These are phyloP conservation scores for Suillus discolor DNA, from an alignment of 768 basidiomycete genomes.

Conservation along the genomic window DNA sequence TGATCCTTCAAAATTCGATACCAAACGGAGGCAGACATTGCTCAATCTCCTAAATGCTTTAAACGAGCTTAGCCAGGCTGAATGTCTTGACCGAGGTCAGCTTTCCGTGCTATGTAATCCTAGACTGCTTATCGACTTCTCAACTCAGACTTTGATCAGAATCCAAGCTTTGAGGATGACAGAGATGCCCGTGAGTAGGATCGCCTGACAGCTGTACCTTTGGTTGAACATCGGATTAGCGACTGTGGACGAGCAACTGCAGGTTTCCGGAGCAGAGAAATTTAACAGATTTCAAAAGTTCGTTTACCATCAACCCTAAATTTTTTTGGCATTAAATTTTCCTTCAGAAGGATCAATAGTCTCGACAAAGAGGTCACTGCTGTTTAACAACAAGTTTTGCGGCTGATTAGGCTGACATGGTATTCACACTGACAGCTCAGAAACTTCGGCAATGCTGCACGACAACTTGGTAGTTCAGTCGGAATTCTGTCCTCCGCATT, in stretches of 20 bases:
- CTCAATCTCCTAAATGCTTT: constrained; percentile 41
- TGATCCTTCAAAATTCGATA: constrained; percentile 13
- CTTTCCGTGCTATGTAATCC: not conserved
- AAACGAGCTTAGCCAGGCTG: constrained; percentile 41
- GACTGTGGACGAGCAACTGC: constrained; percentile 70
- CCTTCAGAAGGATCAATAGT: constrained; percentile 53
- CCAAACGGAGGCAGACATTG: constrained; percentile 38
- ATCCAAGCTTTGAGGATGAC: constrained; percentile 62
- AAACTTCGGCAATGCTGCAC: constrained; percentile 75
- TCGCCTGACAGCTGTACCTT: not conserved
- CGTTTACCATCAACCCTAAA: constrained; percentile 15
- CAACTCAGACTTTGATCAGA: constrained; percentile 38
- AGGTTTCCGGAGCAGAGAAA: constrained; percentile 63
- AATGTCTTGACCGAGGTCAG: constrained; percentile 25
- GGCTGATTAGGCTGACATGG: not conserved
- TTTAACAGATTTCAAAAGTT: constrained; percentile 68
- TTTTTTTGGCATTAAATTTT: constrained; percentile 8
- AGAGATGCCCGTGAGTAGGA: constrained; percentile 62
- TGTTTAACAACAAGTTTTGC: not conserved
- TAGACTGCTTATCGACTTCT: not conserved
- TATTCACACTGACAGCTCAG: constrained; percentile 51
- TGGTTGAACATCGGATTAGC: constrained; percentile 36
- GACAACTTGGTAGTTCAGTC: constrained; percentile 76
- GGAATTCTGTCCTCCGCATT: constrained; percentile 76
- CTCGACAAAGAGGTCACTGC: constrained; percentile 61